Evolutionary conservation across 148 eudicot species (phyloP), one percentile per base, ranked within the genome.

Genomic region (Persicaria tinctoria): DNA sequence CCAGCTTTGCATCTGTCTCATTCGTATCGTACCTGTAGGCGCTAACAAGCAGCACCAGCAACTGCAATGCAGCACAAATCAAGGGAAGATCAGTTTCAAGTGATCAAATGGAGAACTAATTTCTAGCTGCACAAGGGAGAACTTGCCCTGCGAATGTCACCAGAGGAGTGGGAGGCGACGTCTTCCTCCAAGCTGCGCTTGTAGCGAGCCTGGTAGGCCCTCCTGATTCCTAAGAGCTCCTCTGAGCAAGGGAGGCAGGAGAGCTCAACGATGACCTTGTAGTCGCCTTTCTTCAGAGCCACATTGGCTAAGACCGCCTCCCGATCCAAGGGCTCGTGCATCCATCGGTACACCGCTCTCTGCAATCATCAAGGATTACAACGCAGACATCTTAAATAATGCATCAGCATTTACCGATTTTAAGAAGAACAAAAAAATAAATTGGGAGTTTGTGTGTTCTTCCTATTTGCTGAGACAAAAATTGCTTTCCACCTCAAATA

Each of bases 141-240:
- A 63, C 74, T 75, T 80, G 75, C 95, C 91, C 84, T 85, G 75
- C 97, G 85, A 11, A 90, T 48, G 17, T 92, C 89, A 23, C 90
- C 87, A 12, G 86, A 53, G 74, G 87, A 80, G 72, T 84, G 74
- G 9, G 82, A 83, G 75, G 95, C 89, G 41, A 92, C 82, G 79
- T 92, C 97, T 72, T 92, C 97, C 78, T 92, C 97, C 82, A 90
- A 18, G 78, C 88, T 85, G 73, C 72, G 91, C 73, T 82, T 77
- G 80, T 83, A 90, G 16, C 88, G 91, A 20, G 76, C 77, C 57
- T 88, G 95, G 75, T 92, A 92, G 20, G 93, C 95, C 11, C 89
- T 77, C 77, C 89, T 92, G 72, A 87, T 70, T 32, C 81, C 84
- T 53, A 92, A 66, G 13, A 90, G 81, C 79, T 90, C 95, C 49